Evolutionary conservation across 768 basidiomycete species (phyloP).

Genomic region (Rhizopogon vulgaris): DNA sequence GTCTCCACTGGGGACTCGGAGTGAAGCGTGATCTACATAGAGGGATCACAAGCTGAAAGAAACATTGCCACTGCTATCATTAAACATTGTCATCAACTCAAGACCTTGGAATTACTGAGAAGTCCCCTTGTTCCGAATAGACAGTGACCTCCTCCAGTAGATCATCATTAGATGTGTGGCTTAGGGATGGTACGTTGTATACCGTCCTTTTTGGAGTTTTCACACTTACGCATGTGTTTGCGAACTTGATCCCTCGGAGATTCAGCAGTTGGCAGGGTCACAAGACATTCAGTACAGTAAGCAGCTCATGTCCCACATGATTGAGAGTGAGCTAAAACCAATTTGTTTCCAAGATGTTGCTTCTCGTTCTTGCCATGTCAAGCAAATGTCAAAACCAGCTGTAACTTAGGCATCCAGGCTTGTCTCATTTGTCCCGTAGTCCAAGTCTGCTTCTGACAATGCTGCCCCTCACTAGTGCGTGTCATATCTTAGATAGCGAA

Average conservation of each 20-base stretch:
- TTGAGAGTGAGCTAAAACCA: neutral
- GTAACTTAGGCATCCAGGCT: too few relatives aligned
- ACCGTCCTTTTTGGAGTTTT: too few relatives aligned
- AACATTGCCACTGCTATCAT: neutral
- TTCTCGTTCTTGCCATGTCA: neutral
- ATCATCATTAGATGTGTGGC: too few relatives aligned
- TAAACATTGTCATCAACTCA: neutral
- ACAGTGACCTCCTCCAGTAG: neutral
- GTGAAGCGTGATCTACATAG: neutral
- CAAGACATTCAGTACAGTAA: neutral
- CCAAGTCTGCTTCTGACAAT: neutral
- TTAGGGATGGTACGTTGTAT: neutral
- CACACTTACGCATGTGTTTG: neutral
- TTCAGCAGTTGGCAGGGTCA: neutral
- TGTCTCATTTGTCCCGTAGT: neutral
- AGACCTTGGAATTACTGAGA: neutral
- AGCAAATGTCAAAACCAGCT: neutral
- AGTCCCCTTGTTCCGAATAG: neutral
- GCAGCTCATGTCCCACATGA: neutral
- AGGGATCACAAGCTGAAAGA: neutral
- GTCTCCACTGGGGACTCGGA: neutral
- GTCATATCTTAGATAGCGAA: slow-evolving; percentile 14
- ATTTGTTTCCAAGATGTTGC: neutral
- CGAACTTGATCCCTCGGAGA: slow-evolving; percentile 1
- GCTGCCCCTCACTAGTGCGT: neutral